Evolutionary conservation across 140 eudicot genomes (phyloP).

Genomic region (Flaveria floridana): DNA sequence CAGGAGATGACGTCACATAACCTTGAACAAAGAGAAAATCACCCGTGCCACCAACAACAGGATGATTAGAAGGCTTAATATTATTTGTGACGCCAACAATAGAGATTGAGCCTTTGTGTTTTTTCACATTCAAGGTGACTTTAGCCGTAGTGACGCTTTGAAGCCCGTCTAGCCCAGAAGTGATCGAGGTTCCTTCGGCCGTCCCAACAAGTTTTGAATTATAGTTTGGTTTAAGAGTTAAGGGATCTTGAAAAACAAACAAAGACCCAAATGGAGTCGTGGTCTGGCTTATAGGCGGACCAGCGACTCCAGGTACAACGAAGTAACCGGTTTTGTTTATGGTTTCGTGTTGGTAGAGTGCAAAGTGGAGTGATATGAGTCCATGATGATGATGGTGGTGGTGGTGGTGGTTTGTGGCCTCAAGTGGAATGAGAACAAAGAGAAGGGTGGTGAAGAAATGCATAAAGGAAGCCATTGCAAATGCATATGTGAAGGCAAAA

Average conservation of each 20-base stretch:
- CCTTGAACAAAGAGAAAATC: constrained; percentile 67
- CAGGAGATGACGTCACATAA: constrained; percentile 57
- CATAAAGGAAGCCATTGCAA: constrained; percentile 29
- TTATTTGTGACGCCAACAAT: constrained; percentile 50
- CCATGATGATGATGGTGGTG: constrained; percentile 34
- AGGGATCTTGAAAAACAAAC: constrained; percentile 48
- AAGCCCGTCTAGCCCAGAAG: constrained; percentile 54
- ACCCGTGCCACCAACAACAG: constrained; percentile 59
- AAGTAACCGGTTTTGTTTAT: constrained; percentile 52
- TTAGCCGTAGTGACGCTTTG: constrained; percentile 41
- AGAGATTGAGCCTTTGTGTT: constrained; percentile 48
- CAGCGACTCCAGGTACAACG: constrained; percentile 49
- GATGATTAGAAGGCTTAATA: constrained; percentile 47
- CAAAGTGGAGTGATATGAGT: constrained; percentile 50
- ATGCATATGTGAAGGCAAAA: constrained; percentile 12
- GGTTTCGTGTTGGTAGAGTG: constrained; percentile 58
- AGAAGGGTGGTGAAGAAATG: constrained; percentile 28
- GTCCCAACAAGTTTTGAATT: constrained; percentile 46
- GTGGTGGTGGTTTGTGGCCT: constrained; percentile 32
- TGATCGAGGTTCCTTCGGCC: constrained; percentile 48
- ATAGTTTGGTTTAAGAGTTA: constrained; percentile 40
- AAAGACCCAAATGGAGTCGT: constrained; percentile 57
- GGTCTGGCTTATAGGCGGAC: constrained; percentile 45
- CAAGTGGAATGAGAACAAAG: constrained; percentile 30
- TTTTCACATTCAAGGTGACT: constrained; percentile 39